Conservation (phyloP, 2,329 filamentous ascomycete genomes). For the Leptographium procerum region DNA sequence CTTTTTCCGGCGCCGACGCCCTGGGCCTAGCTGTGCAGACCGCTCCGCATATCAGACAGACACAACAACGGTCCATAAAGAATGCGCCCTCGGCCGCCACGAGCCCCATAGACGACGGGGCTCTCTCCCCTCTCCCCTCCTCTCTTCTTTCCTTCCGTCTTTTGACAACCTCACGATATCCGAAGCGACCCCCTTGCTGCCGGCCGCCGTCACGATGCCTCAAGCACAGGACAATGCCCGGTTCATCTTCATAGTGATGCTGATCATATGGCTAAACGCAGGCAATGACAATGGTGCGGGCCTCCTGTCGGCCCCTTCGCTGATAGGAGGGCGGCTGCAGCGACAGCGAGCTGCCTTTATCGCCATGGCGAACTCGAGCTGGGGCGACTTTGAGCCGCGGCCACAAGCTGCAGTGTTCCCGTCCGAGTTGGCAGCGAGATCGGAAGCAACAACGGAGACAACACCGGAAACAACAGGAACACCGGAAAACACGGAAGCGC, state of each 20-base stretch:
- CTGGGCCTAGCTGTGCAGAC: neutral
- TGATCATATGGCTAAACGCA: conserved; percentile 34
- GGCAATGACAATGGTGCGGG: conserved; percentile 28
- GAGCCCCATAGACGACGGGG: neutral
- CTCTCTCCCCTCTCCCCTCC: neutral
- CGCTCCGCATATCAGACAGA: neutral
- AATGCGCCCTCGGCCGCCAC: neutral
- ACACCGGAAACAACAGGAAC: too few relatives aligned
- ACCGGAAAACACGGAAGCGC: too few relatives aligned
- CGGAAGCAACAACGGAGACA: conserved; percentile 14
- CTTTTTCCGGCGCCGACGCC: neutral
- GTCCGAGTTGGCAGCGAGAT: too few relatives aligned
- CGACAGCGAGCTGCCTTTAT: conserved; percentile 40
- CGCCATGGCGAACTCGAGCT: conserved; percentile 43
- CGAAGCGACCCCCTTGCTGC: neutral
- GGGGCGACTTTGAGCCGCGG: conserved; percentile 48
- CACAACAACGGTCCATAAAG: neutral
- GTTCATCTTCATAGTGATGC: conserved; percentile 24
- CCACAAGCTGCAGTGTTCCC: conserved; percentile 15
- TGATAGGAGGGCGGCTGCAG: conserved; percentile 34
- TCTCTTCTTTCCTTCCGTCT: neutral
- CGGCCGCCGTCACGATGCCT: conserved; percentile 26
- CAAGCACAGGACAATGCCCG: conserved; percentile 33
- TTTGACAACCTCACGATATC: too few relatives aligned
- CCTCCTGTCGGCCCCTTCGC: conserved; percentile 30